Conservation (phyloP, 768 basidiomycete species). For the Collybia mongolica region DNA sequence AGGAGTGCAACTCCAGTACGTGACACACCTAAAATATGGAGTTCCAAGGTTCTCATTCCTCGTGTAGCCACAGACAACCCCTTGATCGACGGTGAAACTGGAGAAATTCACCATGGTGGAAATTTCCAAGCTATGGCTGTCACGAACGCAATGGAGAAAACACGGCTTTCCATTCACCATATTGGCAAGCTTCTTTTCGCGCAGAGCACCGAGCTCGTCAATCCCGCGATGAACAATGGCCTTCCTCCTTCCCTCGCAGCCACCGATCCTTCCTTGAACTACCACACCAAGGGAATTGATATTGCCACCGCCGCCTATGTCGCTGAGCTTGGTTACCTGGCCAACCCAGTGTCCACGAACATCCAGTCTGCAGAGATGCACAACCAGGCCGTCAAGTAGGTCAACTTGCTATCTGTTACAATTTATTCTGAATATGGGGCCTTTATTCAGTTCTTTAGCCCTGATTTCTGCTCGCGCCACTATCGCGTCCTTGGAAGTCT, state of each 20-base stretch:
- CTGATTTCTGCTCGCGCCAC: conserved; percentile 83
- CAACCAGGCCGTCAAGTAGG: conserved; percentile 88
- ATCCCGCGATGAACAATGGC: conserved; percentile 79
- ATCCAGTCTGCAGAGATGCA: conserved; percentile 91
- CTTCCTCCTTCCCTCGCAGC: conserved; percentile 79
- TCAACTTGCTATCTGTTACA: conserved; percentile 9
- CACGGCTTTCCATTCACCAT: conserved; percentile 68
- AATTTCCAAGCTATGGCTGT: conserved; percentile 91
- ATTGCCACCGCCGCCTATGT: conserved; percentile 83
- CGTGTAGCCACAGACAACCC: conserved; percentile 82
- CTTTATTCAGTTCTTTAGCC: conserved; percentile 64
- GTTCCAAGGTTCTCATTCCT: conserved; percentile 7
- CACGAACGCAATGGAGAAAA: conserved; percentile 87
- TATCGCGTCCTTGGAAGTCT: conserved; percentile 72
- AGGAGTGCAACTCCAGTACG: conserved; percentile 83
- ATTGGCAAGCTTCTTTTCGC: conserved; percentile 69
- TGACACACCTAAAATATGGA: no score
- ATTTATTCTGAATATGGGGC: conserved; percentile 9
- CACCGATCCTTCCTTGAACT: conserved; percentile 79
- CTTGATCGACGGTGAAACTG: conserved; percentile 66
- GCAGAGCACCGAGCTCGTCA: conserved; percentile 69
- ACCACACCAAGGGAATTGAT: conserved; percentile 83
- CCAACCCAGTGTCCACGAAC: conserved; percentile 81
- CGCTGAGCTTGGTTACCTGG: conserved; percentile 78
- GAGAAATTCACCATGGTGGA: conserved; percentile 74